phyloP scores from a whole-genome alignment of 345 rosid genomes.

The Pistacia atlantica region DNA sequence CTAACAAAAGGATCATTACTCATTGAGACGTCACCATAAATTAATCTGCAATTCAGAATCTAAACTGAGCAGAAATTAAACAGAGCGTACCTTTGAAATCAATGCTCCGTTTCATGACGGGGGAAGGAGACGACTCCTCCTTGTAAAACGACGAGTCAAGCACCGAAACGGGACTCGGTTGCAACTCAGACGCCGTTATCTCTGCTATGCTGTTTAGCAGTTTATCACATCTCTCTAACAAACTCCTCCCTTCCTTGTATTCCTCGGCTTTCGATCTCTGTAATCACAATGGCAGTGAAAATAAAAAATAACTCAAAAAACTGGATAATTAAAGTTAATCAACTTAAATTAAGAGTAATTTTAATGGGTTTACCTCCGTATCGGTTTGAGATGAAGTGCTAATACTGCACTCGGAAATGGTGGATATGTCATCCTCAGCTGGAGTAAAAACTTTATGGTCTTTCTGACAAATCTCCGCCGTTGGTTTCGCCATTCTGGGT shows the following conservation, averaged over 20 bases:
- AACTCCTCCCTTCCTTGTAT: slow-evolving; percentile 58
- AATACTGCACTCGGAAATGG: slow-evolving; percentile 53
- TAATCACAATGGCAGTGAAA: neutral
- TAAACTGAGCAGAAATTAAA: neutral
- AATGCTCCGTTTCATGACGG: slow-evolving; percentile 78
- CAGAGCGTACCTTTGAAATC: slow-evolving; percentile 63
- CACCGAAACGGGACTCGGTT: slow-evolving; percentile 96
- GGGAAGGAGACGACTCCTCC: slow-evolving; percentile 85
- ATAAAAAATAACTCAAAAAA: neutral
- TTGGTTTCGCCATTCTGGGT: slow-evolving; percentile 37
- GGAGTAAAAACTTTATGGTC: slow-evolving; percentile 30
- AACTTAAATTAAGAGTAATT: neutral
- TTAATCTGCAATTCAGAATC: slow-evolving; percentile 14
- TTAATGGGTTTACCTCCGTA: slow-evolving; percentile 47
- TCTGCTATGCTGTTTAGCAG: slow-evolving; percentile 89
- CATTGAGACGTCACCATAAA: slow-evolving; percentile 26
- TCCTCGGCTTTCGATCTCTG: slow-evolving; percentile 66
- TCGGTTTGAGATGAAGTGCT: slow-evolving; percentile 58
- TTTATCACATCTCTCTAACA: slow-evolving; percentile 88
- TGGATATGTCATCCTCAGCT: slow-evolving; percentile 57
- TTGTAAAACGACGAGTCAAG: slow-evolving; percentile 82
- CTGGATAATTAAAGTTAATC: neutral
- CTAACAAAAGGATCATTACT: neutral
- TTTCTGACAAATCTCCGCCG: slow-evolving; percentile 33
- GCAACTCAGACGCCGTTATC: slow-evolving; percentile 71